A percentile compares a stretch with the other conserved stretches of the same genome.
Evolutionary conservation across 2,329 filamentous ascomycete genomes (phyloP).

Genomic region (Aspergillus flavus): DNA sequence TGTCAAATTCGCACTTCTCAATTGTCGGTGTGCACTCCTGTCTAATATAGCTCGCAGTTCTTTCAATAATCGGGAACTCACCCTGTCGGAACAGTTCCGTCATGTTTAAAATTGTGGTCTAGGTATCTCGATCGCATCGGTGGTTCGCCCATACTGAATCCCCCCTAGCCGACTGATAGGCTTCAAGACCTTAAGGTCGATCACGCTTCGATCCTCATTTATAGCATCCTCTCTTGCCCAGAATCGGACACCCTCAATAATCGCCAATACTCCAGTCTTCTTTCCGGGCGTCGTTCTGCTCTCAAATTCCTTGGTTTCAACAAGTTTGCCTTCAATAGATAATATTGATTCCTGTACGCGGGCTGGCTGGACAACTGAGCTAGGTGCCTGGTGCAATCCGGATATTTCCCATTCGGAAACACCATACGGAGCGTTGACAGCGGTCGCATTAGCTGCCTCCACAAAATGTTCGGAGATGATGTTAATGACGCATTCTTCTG

Average conservation of each 20-base stretch:
- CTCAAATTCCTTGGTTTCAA: slow-evolving; percentile 76
- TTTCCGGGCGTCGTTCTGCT: slow-evolving; percentile 69
- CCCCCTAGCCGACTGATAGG: slow-evolving; percentile 81
- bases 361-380: slow-evolving; percentile 67
- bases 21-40: neutral
- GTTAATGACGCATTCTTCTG: slow-evolving; percentile 79
- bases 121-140: slow-evolving; percentile 71
- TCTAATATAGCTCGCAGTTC: neutral
- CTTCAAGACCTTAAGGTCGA: slow-evolving; percentile 75
- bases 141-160: slow-evolving; percentile 76
- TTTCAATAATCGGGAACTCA: neutral
- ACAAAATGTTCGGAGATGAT: slow-evolving; percentile 82
- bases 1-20: neutral
- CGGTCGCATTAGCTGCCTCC: slow-evolving; percentile 83
- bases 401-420: slow-evolving; percentile 77
- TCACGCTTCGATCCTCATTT: slow-evolving; percentile 71
- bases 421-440: slow-evolving; percentile 76
- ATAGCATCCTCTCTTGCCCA: slow-evolving; percentile 90
- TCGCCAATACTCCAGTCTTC: slow-evolving; percentile 72
- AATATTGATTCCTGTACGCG: slow-evolving; percentile 83
- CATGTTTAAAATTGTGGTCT: slow-evolving; percentile 28
- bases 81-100: neutral
- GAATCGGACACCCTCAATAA: slow-evolving; percentile 83
- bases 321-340: slow-evolving; percentile 76
- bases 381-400: slow-evolving; percentile 71